Conservation (phyloP, 805 yeast species). For the Cyberlindnera japonica region DNA sequence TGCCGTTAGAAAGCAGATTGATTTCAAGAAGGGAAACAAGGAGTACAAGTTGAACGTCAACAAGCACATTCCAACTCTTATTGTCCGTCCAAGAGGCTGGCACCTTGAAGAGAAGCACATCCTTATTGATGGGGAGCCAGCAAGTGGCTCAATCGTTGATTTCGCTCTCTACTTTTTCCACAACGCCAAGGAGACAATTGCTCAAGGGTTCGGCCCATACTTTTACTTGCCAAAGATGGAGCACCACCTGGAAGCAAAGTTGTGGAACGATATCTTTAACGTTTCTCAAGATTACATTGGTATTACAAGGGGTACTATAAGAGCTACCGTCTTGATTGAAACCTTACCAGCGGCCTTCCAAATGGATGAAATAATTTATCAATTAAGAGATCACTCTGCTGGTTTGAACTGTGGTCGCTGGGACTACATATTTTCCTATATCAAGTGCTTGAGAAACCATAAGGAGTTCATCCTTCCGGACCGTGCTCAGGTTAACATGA, state of each 20-base stretch:
- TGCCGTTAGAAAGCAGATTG: constrained; percentile 66
- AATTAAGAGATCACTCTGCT: constrained; percentile 71
- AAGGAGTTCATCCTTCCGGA: constrained; percentile 68
- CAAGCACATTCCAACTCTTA: constrained; percentile 69
- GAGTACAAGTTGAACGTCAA: constrained; percentile 27
- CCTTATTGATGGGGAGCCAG: constrained; percentile 67
- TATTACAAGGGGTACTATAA: constrained; percentile 70
- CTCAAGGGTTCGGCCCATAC: constrained; percentile 74
- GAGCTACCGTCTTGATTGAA: constrained; percentile 80
- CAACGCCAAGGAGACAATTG: constrained; percentile 60
- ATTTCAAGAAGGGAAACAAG: constrained; percentile 42
- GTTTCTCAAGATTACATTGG: constrained; percentile 70
- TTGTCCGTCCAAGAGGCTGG: constrained; percentile 89
- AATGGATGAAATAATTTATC: constrained; percentile 79
- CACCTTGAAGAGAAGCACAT: constrained; percentile 76
- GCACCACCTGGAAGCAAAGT: constrained; percentile 75
- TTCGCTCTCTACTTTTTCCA: constrained; percentile 77
- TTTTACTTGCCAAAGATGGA: constrained; percentile 85
- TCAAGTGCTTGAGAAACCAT: constrained; percentile 68
- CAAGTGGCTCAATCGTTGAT: constrained; percentile 76
- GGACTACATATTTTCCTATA: constrained; percentile 83
- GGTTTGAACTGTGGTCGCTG: constrained; percentile 89
- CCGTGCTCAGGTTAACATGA: constrained; percentile 76
- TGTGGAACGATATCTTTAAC: constrained; percentile 80
- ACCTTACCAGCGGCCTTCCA: constrained; percentile 84